phyloP scores from a whole-genome alignment of 1,284 basidiomycete genomes.

The Sphagnurus paluster region DNA sequence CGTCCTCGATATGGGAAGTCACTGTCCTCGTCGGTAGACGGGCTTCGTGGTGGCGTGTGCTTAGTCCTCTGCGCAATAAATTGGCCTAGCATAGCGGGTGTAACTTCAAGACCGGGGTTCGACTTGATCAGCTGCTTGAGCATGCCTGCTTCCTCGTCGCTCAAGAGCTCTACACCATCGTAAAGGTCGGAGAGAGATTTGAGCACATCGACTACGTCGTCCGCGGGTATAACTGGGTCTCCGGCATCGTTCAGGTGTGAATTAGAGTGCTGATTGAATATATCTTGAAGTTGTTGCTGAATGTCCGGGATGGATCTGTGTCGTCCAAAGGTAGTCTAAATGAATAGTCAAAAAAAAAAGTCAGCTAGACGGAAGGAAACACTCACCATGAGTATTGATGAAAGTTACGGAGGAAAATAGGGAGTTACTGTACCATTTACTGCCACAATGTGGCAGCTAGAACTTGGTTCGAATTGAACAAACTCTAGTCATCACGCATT shows the following conservation, averaged over 20 bases:
- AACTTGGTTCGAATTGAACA: too few species aligned
- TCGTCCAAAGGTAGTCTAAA: conserved; percentile 41
- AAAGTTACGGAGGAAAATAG: neutral
- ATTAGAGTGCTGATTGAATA: conserved; percentile 64
- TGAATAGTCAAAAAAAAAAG: neutral
- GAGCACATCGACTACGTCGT: conserved; percentile 67
- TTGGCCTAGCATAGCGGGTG: conserved; percentile 61
- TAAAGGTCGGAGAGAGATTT: conserved; percentile 58
- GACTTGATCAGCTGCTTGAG: conserved; percentile 53
- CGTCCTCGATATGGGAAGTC: conserved; percentile 32
- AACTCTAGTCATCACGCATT: too few species aligned
- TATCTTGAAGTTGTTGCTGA: conserved; percentile 61
- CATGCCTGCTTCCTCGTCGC: conserved; percentile 55
- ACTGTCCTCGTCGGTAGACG: conserved; percentile 29
- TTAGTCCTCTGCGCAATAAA: conserved; percentile 67
- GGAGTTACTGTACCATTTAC: conserved; percentile 10
- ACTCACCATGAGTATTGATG: conserved; percentile 9
- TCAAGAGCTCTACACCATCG: conserved; percentile 58
- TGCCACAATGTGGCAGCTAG: too few species aligned
- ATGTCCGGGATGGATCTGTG: conserved; percentile 68
- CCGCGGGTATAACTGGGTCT: conserved; percentile 63
- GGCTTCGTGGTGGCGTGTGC: conserved; percentile 42
- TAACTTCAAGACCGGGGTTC: conserved; percentile 67
- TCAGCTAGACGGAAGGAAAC: neutral
- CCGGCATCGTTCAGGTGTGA: conserved; percentile 54